Conservation (phyloP, 73 alveolate genomes). For the Paramecium sexaurelia region DNA sequence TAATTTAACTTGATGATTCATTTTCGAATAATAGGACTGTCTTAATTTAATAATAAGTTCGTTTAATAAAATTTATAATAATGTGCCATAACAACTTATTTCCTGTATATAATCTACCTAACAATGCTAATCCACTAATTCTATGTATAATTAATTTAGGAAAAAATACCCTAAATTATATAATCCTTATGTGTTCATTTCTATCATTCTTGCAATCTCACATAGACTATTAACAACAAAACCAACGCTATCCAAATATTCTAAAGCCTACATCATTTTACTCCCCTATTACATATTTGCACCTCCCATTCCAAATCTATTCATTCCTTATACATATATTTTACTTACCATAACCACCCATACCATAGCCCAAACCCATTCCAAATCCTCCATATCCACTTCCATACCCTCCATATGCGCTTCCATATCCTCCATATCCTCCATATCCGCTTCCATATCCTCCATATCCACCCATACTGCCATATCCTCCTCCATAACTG, state of each 20-base stretch:
- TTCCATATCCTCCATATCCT: not conserved
- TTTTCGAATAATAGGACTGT: not conserved
- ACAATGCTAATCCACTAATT: not conserved
- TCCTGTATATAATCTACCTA: not conserved
- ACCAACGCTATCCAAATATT: conserved; percentile 49
- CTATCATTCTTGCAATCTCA: conserved; percentile 43
- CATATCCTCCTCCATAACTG: not conserved
- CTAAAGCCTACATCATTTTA: not conserved
- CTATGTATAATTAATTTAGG: not conserved
- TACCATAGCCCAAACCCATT: conserved; percentile 35
- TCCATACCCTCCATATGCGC: not conserved
- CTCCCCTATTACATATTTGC: conserved; percentile 7
- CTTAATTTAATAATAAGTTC: not conserved
- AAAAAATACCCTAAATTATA: conserved; percentile 19
- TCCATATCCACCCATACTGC: conserved; percentile 8
- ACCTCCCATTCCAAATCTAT: conserved; percentile 41
- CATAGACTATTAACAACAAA: conserved; percentile 32
- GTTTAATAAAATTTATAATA: not conserved
- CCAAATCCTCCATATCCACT: conserved; percentile 30
- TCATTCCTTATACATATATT: not conserved
- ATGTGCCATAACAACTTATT: conserved; percentile 36
- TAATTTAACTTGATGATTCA: conserved; percentile 15
- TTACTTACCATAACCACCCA: not conserved
- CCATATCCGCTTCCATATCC: conserved; percentile 11
- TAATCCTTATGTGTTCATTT: conserved; percentile 49